phyloP scores from a whole-genome alignment of 345 rosid genomes.

The Conringia planisiliqua region DNA sequence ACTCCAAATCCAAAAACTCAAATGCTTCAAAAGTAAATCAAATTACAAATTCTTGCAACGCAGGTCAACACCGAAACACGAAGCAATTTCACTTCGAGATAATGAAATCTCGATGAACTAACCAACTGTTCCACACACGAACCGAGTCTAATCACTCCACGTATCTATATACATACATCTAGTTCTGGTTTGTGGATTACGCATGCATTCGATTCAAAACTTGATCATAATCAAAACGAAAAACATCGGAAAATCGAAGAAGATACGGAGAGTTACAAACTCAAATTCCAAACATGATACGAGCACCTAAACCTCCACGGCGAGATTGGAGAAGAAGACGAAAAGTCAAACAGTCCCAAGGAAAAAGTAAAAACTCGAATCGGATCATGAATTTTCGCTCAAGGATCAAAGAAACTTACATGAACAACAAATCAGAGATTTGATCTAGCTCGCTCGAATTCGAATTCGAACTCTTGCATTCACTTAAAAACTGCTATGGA shows the following conservation, averaged over 20 bases:
- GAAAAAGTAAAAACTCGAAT: not conserved
- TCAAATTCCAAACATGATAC: conserved; percentile 1
- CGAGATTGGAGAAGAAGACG: conserved; percentile 5
- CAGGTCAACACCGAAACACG: not conserved
- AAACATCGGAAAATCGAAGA: not conserved
- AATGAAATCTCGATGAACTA: not conserved
- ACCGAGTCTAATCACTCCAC: conserved; percentile 1
- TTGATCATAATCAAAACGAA: not conserved
- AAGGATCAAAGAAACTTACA: conserved; percentile 22
- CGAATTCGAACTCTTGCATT: conserved; percentile 25
- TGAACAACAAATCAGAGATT: conserved; percentile 16
- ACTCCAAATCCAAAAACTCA: not conserved
- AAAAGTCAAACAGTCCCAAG: conserved; percentile 18
- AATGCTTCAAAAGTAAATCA: not conserved
- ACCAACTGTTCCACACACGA: conserved; percentile 2
- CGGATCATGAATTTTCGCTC: not conserved
- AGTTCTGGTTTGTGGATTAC: conserved; percentile 1
- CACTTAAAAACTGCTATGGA: conserved; percentile 7
- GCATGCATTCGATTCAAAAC: conserved; percentile 18
- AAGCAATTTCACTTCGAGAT: no score
- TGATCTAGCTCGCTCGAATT: conserved; percentile 12
- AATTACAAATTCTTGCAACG: not conserved
- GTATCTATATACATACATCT: not conserved
- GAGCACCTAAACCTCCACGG: not conserved
- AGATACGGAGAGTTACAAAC: not conserved